Evolutionary conservation across 768 basidiomycete species (phyloP).

Genomic region (Austroboletus eburneus): DNA sequence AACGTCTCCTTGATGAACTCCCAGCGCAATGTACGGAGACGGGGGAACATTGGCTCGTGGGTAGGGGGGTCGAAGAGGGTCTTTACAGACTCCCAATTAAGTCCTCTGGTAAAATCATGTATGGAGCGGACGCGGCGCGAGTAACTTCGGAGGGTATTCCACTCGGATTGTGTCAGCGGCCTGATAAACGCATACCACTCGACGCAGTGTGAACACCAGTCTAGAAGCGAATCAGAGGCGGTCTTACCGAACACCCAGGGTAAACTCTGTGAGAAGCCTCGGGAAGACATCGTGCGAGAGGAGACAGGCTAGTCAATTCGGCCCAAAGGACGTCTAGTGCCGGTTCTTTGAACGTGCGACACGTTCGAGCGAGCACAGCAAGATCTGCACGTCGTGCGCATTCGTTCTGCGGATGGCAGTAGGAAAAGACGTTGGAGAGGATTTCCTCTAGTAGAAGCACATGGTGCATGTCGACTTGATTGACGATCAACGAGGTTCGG

Average conservation of each 20-base stretch:
- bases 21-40: constrained; percentile 19
- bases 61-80: constrained; percentile 13
- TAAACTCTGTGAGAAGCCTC: constrained; percentile 11
- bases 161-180: constrained; percentile 6
- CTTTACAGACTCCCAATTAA: constrained; percentile 17
- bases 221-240: not conserved
- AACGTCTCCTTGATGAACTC: constrained; percentile 16
- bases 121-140: constrained; percentile 12
- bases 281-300: not conserved
- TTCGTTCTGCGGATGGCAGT: not conserved
- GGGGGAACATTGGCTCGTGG: constrained; percentile 15
- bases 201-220: not conserved
- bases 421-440: constrained; percentile 4
- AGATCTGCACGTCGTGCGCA: not conserved
- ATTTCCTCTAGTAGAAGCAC: constrained; percentile 10
- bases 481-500: too few relatives aligned
- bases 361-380: constrained; percentile 3
- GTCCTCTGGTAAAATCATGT: constrained; percentile 11
- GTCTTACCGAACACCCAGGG: constrained; percentile 7
- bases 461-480: constrained; percentile 4
- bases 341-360: constrained; percentile 7
- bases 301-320: not conserved
- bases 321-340: not conserved
- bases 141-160: constrained; percentile 11
- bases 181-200: constrained; percentile 17